These are phyloP conservation scores for Herpomyces periplanetae DNA, from an alignment of 2,329 filamentous ascomycete species.

Conservation along the genomic window DNA sequence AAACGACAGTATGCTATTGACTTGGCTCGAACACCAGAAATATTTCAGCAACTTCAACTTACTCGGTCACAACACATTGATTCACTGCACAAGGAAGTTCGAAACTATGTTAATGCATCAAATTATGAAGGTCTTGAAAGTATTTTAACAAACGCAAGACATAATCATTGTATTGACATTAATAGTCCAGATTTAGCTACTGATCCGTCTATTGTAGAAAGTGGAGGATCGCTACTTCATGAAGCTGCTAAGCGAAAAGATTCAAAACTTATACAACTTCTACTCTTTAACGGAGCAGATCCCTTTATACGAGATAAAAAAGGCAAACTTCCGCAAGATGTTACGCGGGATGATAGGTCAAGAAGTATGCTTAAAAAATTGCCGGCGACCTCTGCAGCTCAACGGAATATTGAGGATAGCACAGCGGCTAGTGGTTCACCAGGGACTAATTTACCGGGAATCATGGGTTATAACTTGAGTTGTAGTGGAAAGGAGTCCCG, in stretches of 20 bases:
- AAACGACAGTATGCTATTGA: conserved; percentile 56
- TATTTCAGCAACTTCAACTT: conserved; percentile 76
- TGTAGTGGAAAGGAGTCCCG: conserved; percentile 47
- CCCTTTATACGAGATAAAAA: conserved; percentile 79
- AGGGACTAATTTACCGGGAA: conserved; percentile 15
- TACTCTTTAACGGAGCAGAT: conserved; percentile 73
- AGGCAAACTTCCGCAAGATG: conserved; percentile 75
- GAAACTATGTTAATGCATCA: conserved; percentile 26
- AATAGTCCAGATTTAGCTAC: conserved; percentile 64
- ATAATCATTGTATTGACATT: conserved; percentile 58
- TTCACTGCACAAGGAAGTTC: conserved; percentile 41
- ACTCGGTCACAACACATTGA: conserved; percentile 65
- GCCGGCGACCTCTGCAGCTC: conserved; percentile 65
- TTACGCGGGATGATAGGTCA: conserved; percentile 74
- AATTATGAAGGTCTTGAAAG: conserved; percentile 42
- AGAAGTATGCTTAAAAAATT: conserved; percentile 66
- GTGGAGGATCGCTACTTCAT: conserved; percentile 67
- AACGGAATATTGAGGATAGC: conserved; percentile 83
- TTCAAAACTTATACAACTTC: conserved; percentile 45
- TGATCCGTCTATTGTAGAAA: conserved; percentile 31
- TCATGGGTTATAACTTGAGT: conserved; percentile 8
- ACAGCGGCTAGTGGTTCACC: conserved; percentile 26
- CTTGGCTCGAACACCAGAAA: conserved; percentile 57
- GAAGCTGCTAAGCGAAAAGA: conserved; percentile 69
- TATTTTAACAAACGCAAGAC: conserved; percentile 41